phyloP scores from a whole-genome alignment of 2,329 filamentous ascomycete genomes.

The Ascosphaera apis region DNA sequence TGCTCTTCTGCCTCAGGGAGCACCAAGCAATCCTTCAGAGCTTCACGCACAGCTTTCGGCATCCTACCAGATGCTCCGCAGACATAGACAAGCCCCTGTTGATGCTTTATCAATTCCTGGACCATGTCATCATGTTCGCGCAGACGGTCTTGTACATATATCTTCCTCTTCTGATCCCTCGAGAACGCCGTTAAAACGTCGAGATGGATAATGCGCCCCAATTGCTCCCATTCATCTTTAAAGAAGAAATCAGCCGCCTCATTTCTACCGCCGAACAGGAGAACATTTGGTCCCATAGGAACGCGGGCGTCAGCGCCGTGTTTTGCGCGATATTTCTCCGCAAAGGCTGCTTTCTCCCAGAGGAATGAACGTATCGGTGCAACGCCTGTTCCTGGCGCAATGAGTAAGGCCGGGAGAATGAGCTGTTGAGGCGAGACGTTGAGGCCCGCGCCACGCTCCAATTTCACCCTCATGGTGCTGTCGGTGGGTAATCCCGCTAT shows the following conservation, averaged over 20 bases:
- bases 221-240: slow-evolving; percentile 42
- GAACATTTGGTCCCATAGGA: slow-evolving; percentile 24
- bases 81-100: slow-evolving; percentile 28
- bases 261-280: slow-evolving; percentile 77
- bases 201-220: slow-evolving; percentile 23
- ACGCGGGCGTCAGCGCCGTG: slow-evolving; percentile 9
- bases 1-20: slow-evolving; percentile 15
- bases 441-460: slow-evolving; percentile 28
- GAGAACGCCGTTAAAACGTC: slow-evolving; percentile 45
- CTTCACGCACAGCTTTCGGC: slow-evolving; percentile 45
- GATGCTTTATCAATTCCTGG: slow-evolving; percentile 11
- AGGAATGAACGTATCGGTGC: slow-evolving; percentile 64
- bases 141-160: slow-evolving; percentile 46
- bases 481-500: slow-evolving; percentile 39
- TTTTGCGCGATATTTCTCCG: slow-evolving; percentile 11
- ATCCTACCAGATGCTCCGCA: slow-evolving; percentile 41
- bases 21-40: slow-evolving; percentile 37
- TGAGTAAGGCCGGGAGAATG: slow-evolving; percentile 42
- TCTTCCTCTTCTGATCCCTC: slow-evolving; percentile 38
- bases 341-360: slow-evolving; percentile 39
- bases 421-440: slow-evolving; percentile 25
- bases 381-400: slow-evolving; percentile 69
- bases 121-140: slow-evolving; percentile 27
- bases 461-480: slow-evolving; percentile 34
- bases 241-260: slow-evolving; percentile 60